These are phyloP conservation scores for Aspergillus ochraceus DNA, from an alignment of 2,329 filamentous ascomycete species.

Conservation along the genomic window DNA sequence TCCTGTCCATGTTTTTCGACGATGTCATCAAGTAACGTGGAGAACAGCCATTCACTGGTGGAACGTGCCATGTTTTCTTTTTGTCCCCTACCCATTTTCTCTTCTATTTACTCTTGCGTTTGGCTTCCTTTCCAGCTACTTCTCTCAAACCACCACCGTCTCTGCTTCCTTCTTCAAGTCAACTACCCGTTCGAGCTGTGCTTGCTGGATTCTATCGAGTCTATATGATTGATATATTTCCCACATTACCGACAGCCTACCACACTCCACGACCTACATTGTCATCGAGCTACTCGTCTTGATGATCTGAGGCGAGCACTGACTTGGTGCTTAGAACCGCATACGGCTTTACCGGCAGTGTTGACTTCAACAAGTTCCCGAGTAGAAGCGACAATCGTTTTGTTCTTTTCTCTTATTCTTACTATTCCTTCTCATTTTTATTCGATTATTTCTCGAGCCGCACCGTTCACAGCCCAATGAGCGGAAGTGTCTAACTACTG, in stretches of 20 bases:
- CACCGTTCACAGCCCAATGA: constrained; percentile 13
- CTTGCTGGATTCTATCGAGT: not conserved
- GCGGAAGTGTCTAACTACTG: constrained; percentile 2
- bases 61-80: constrained; percentile 16
- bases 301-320: not conserved
- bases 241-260: not conserved
- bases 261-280: not conserved
- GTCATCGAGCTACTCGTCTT: not conserved
- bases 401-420: not conserved
- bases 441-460: constrained; percentile 11
- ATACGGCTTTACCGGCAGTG: not conserved
- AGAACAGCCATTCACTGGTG: constrained; percentile 10
- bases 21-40: constrained; percentile 6
- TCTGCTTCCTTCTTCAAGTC: not conserved
- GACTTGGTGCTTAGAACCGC: not conserved
- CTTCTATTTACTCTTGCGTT: constrained; percentile 9
- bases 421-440: constrained; percentile 2
- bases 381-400: not conserved
- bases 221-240: not conserved
- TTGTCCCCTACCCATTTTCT: not conserved
- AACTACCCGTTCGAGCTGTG: not conserved
- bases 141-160: constrained; percentile 4
- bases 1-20: not conserved
- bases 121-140: constrained; percentile 8
- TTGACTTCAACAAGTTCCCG: not conserved